Evolutionary conservation across 345 rosid genomes (phyloP), one percentile per base, ranked within the genome.

Genomic region (Lepidium aucheri): DNA sequence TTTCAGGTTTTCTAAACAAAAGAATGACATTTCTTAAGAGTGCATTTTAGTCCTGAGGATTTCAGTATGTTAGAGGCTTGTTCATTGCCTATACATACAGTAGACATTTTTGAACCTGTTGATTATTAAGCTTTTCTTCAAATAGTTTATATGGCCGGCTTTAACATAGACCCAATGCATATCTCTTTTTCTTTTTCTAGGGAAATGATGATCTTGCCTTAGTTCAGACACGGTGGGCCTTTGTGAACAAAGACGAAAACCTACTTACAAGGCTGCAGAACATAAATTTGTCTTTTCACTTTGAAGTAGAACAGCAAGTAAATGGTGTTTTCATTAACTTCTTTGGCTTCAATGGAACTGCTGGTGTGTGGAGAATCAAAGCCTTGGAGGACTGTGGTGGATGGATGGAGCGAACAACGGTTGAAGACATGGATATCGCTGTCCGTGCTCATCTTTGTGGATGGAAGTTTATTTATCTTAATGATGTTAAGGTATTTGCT

Each of bases 401-500:
- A n/a, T 91, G 98, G 98, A 62, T 91, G 68, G 98, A 89, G 24
- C 72, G 96, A 54, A 91, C 97, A 63, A 88, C 97, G 0, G 97
- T 91, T 26, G 96, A 88, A 76, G 96, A 91, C 77, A 91, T 91
- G 98, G 98, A 91, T 77, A 71, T 89, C 33, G 96, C 96, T 38
- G 94, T 91, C 5, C 94, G 95, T 60, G 98, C 98, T 52, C 98
- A 91, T 77, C 90, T 91, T 47, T 79, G 83, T 76, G 96, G 98
- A 30, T 91, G 98, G 98, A 91, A 91, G 78, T 91, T 91, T 52
- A 72, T 91, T 14, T 91, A 82, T 63, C 78, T 91, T 49, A 84
- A 91, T 75, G 96, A 91, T 69, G 96, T 91, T 13, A 80, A 89
- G 90, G 98, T 86, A 62, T 0, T 39, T 35, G 41, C 5, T 18